Conservation (phyloP, 2,329 filamentous ascomycete species). For the Fusarium armeniacum region DNA sequence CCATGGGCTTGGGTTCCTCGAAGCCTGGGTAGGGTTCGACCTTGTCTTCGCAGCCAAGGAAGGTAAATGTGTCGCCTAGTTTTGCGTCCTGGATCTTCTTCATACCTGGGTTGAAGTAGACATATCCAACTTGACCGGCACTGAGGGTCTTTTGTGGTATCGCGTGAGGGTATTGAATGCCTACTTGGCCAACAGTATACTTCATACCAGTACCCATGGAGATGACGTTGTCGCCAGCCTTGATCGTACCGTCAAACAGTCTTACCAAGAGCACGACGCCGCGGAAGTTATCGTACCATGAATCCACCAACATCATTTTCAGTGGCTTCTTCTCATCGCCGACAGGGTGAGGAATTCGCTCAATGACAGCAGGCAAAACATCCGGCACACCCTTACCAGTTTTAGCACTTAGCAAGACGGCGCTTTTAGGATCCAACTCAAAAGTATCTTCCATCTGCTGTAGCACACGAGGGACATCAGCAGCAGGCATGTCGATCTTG, state of each 20-base stretch:
- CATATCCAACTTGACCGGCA: slow-evolving; percentile 95
- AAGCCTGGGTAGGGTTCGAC: slow-evolving; percentile 92
- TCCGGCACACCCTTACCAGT: slow-evolving; percentile 88
- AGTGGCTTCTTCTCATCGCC: slow-evolving; percentile 81
- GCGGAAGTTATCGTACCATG: slow-evolving; percentile 97
- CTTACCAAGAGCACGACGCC: slow-evolving; percentile 93
- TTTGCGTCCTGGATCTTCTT: slow-evolving; percentile 96
- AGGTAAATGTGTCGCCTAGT: slow-evolving; percentile 95
- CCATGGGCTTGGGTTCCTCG: slow-evolving; percentile 98
- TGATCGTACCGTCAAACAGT: slow-evolving; percentile 88
- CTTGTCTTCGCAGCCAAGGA: slow-evolving; percentile 78
- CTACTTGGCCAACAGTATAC: slow-evolving; percentile 95
- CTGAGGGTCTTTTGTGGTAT: slow-evolving; percentile 84
- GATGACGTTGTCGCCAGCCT: slow-evolving; percentile 85
- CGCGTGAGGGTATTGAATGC: slow-evolving; percentile 93
- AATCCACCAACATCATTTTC: slow-evolving; percentile 91
- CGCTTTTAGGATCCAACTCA: slow-evolving; percentile 84
- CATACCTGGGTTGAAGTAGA: slow-evolving; percentile 99
- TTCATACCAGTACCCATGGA: slow-evolving; percentile 90
- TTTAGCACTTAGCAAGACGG: slow-evolving; percentile 85
- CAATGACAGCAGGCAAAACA: slow-evolving; percentile 88
- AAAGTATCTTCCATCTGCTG: slow-evolving; percentile 89
- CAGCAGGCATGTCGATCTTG: slow-evolving; percentile 93
- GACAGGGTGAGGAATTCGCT: slow-evolving; percentile 83
- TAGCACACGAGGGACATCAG: slow-evolving; percentile 87